Evolutionary conservation across 768 basidiomycete genomes (phyloP).

Genomic region (Russula lepida): DNA sequence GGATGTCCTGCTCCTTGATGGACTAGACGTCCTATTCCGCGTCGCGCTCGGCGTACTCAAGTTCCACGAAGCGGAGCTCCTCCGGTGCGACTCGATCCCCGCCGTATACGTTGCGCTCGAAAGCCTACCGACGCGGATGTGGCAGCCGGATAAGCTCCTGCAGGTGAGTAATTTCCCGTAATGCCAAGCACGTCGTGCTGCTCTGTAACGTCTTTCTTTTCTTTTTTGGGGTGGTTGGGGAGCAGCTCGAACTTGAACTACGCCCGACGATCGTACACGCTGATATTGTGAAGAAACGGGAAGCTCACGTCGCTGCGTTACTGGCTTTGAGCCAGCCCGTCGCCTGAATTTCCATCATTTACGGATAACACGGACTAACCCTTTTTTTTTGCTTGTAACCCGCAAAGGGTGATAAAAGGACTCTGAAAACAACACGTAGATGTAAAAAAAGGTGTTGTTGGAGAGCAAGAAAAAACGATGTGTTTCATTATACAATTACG

Average conservation of each 20-base stretch:
- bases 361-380: neutral
- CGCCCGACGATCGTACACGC: constrained; percentile 40
- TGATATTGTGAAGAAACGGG: constrained; percentile 46
- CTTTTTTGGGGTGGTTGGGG: no score
- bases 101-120: constrained; percentile 86
- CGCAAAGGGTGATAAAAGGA: neutral
- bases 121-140: constrained; percentile 85
- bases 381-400: neutral
- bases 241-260: constrained; percentile 51
- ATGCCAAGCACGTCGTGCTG: neutral
- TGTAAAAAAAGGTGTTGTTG: neutral
- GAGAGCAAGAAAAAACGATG: neutral
- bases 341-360: neutral
- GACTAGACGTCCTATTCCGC: constrained; percentile 86
- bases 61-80: constrained; percentile 73
- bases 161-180: constrained; percentile 54
- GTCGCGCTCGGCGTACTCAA: constrained; percentile 81
- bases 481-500: neutral
- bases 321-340: constrained; percentile 20
- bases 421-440: neutral
- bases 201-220: neutral
- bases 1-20: constrained; percentile 93
- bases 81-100: constrained; percentile 76
- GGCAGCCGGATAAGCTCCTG: constrained; percentile 85
- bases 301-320: constrained; percentile 41